Base-by-base conservation (phyloP, 257 asterid species). In the Salvia rosmarinus region DNA sequence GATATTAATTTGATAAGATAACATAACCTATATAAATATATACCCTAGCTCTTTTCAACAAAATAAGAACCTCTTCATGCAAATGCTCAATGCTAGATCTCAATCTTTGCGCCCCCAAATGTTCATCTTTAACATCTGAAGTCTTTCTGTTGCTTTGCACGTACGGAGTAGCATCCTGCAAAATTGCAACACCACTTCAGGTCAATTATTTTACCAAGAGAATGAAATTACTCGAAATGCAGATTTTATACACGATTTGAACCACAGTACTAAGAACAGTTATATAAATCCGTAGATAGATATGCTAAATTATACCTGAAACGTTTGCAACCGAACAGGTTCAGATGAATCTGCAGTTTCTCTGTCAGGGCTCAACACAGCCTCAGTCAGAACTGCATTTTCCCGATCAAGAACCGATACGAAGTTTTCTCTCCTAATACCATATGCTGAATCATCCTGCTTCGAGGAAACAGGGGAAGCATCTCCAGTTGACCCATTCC, bases 1-100 rank as follows among this genome's bases (percentile, higher is more conserved):
- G 39, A 46, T 8, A 59, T 61, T 28, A 9, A 32, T 21, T 25
- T 44, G 9, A 0, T 1, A 0, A 11, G 9, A 0, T 1, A 0
- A 11, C 3, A 10, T 25, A 25, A 25, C 30, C 30, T 25, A 25
- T 25, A 2, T 37, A n/a, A n/a, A 62, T 10, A 17, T 10, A 58
- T 7, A 70, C 9, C 16, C 37, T 44, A 14, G 40, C 34, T 12
- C 46, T 51, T 75, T 70, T 64, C 28, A 58, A 39, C 61, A 71
- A 3, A 25, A 70, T 23, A 70, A 66, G 39, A 87, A 91, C 99
- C 96, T 95, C 95, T 68, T 89, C 94, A 60, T 85, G 90, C 68
- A 95, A 82, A 76, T 88, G 93, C 75, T 85, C 88, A 79, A 95
- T 77, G 87, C 98, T 88, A 72, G 95, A 89, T 80, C 79, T 88